Evolutionary conservation across 352 stramenopile genomes (phyloP).

Genomic region (Globisporangium recalcitrans): DNA sequence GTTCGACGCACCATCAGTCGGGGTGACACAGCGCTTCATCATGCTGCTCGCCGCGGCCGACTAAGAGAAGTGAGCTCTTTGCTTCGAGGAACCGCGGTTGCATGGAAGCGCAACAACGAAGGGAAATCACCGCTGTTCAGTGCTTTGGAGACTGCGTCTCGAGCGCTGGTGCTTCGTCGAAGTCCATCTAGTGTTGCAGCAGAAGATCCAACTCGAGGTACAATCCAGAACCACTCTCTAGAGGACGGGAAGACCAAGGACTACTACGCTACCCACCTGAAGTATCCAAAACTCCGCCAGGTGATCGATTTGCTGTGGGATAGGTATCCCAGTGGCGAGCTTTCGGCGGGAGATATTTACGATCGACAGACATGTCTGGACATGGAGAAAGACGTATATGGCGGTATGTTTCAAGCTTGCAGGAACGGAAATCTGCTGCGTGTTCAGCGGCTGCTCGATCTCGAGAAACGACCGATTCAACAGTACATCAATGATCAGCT

Average conservation of each 20-base stretch:
- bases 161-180: slow-evolving; percentile 9
- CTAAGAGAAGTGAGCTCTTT: slow-evolving; percentile 54
- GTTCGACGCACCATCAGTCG: neutral
- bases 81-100: slow-evolving; percentile 32
- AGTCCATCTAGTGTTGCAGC: slow-evolving; percentile 12
- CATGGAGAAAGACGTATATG: slow-evolving; percentile 49
- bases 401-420: slow-evolving; percentile 46
- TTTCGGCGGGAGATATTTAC: slow-evolving; percentile 26
- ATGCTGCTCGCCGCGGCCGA: slow-evolving; percentile 37
- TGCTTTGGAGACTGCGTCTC: slow-evolving; percentile 42
- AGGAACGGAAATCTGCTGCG: slow-evolving; percentile 51
- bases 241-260: slow-evolving; percentile 25
- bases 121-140: slow-evolving; percentile 48
- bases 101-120: slow-evolving; percentile 41
- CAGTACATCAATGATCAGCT: slow-evolving; percentile 51
- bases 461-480: slow-evolving; percentile 46
- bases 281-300: slow-evolving; percentile 50
- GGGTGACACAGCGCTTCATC: slow-evolving; percentile 53
- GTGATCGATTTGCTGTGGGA: slow-evolving; percentile 69
- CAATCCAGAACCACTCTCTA: neutral
- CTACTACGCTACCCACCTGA: slow-evolving; percentile 28
- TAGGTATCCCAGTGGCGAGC: slow-evolving; percentile 26
- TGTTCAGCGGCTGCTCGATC: slow-evolving; percentile 46
- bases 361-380: slow-evolving; percentile 35
- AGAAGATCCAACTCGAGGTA: neutral